Evolutionary conservation across 805 yeast species (phyloP).

Genomic region (Candida taoyuanica): DNA sequence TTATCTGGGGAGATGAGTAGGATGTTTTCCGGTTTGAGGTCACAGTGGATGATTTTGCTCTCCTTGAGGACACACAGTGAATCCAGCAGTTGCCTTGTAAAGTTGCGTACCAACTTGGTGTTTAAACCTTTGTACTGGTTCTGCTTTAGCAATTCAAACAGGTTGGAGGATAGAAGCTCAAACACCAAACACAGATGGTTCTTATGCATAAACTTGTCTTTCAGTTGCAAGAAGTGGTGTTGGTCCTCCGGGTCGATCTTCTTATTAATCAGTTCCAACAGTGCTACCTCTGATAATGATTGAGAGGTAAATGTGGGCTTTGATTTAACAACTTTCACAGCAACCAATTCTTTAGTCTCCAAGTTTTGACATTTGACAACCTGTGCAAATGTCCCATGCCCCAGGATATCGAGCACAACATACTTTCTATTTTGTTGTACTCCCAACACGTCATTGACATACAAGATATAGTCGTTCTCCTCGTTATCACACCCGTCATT

Average conservation of each 20-base stretch:
- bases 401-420: conserved; percentile 83
- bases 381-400: conserved; percentile 98
- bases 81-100: conserved; percentile 77
- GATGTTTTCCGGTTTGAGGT: conserved; percentile 93
- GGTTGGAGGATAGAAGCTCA: conserved; percentile 80
- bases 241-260: conserved; percentile 65
- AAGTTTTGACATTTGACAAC: conserved; percentile 88
- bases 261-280: conserved; percentile 74
- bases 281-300: conserved; percentile 82
- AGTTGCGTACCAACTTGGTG: conserved; percentile 70
- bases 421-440: conserved; percentile 80
- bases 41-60: conserved; percentile 89
- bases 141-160: conserved; percentile 87
- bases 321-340: conserved; percentile 91
- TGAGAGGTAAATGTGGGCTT: conserved; percentile 89
- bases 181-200: conserved; percentile 91
- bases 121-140: conserved; percentile 90
- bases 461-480: conserved; percentile 84
- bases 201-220: conserved; percentile 88
- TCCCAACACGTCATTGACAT: conserved; percentile 92
- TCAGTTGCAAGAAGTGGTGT: conserved; percentile 70
- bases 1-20: conserved; percentile 68
- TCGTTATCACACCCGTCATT: conserved; percentile 87
- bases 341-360: conserved; percentile 70
- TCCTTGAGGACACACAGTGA: conserved; percentile 77